These are phyloP conservation scores for Wolfiporia cocos DNA, from an alignment of 1,284 basidiomycete genomes.

Conservation along the genomic window DNA sequence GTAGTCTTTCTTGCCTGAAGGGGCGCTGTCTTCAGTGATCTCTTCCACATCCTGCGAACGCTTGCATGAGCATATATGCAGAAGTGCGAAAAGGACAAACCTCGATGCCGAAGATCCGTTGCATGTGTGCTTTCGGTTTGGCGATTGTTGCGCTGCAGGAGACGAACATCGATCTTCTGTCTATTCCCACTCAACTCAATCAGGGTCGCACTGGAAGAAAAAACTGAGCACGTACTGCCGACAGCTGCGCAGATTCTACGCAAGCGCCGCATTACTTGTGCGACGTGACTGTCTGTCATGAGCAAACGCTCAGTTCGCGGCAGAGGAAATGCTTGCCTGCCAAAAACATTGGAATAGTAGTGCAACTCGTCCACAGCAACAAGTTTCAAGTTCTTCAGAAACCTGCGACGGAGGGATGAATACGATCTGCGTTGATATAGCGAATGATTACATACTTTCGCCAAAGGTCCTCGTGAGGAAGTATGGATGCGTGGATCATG, in stretches of 20 bases:
- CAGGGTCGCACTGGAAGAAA: not conserved
- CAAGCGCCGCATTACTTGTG: conserved; percentile 70
- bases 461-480: conserved; percentile 85
- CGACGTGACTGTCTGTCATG: conserved; percentile 56
- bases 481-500: conserved; percentile 81
- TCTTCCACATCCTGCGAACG: conserved; percentile 51
- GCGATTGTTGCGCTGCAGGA: conserved; percentile 89
- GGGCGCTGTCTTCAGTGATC: conserved; percentile 80
- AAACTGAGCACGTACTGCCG: conserved; percentile 54
- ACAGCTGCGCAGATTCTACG: conserved; percentile 79
- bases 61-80: not conserved
- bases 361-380: conserved; percentile 85
- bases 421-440: not conserved
- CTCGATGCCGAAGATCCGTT: conserved; percentile 65
- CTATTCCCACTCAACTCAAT: conserved; percentile 28
- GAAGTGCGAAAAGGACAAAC: conserved; percentile 16
- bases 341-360: conserved; percentile 69
- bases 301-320: not conserved
- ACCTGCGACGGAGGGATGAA: conserved; percentile 33
- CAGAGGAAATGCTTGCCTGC: conserved; percentile 43
- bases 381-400: conserved; percentile 70
- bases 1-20: conserved; percentile 75
- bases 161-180: conserved; percentile 60
- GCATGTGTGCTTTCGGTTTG: conserved; percentile 77
- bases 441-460: conserved; percentile 40